Base-by-base conservation (phyloP, 1,284 basidiomycete genomes). In the Fomitopsis pinicola region DNA sequence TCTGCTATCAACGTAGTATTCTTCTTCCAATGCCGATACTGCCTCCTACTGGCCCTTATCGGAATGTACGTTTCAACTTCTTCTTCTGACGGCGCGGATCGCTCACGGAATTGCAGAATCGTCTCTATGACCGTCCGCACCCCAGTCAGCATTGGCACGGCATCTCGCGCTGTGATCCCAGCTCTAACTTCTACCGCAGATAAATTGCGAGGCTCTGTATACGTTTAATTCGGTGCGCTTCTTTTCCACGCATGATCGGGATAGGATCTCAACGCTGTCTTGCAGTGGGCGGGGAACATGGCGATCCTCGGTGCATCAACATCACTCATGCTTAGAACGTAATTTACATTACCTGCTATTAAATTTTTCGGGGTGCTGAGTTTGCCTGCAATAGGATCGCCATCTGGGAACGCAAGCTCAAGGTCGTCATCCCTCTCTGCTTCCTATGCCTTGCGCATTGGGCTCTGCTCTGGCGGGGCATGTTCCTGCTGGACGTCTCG, bases 301-400 rank as follows among this genome's bases (percentile, higher is more conserved):
- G 76, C 85, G 4, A 84, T 88, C 42, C 77, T 86, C 28, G 80
- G 81, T 62, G 83, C 85, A 12, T 87, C 86, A 14, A 88, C 85
- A 1, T 86, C 84, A 19, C 77, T 90, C 42, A 88, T 89, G 85
- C 78, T 89, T 56, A 78, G 87, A 71, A 88, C 87, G 86, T 87
- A 69, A 64, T 80, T 71, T 53, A 46, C 28, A 22, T 22, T 8
- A 33, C 19, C 35, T 22, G 33, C 10, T 35, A 19, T 22, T 12
- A 2, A 36, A 57, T 35, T 50, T 45, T 17, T 36, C 54, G 17
- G 9, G 26, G 33, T 30, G 10, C 38, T 53, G 40, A n/a, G n/a
- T 50, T 52, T 46, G 53, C 40, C 9, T 50, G 22, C 15, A 14
- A 28, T 62, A 91, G 88, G 3, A 79, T 89, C 26, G 88, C 87